Base-by-base conservation (phyloP, 2,329 filamentous ascomycete species). In the Aureobasidium sp. region DNA sequence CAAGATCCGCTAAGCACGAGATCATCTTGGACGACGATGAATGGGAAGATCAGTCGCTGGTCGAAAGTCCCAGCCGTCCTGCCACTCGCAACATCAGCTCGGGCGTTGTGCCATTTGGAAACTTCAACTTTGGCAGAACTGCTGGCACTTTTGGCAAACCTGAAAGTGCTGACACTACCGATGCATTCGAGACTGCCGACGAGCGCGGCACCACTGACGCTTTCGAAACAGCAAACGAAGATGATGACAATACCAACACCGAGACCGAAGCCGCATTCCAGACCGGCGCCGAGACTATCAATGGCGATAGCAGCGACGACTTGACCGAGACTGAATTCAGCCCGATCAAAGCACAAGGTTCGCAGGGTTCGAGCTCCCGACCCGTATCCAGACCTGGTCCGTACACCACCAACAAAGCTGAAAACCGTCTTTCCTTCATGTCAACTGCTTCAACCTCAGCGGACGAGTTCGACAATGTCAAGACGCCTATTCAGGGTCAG, bases 251-350 rank as follows among this genome's bases (percentile, higher is more conserved):
- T 14, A 78, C 74, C 6, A 80, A 76, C 11, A 95, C 89, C 0
- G 90, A 95, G 70, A 95, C 90, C 10, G 91, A 97, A 61, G 37
- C 6, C 19, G 89, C 89, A 58, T 97, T 97, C 80, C 87, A 95
- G 67, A 96, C 91, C 3, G 90, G 88, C n/a, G 81, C 83, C 14
- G 93, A 97, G 65, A 82, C 76, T 57, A 71, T 83, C 58, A 76
- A 75, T 51, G 77, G 77, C 62, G 86, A 88, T 14, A 90, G 84
- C 63, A 86, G 82, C 54, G 88, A 89, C 57, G 45, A 90, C 60
- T 74, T 86, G 42, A 95, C 90, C 1, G 91, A 95, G 70, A 97
- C 90, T 0, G 91, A 96, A 67, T 79, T 76, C 50, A 73, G 52
- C 22, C 34, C 45, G 3, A 6, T 14, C 2, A 51, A 29, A 55